Evolutionary conservation across 495 filamentous ascomycete species (phyloP).

Genomic region (Xylaria venustula): DNA sequence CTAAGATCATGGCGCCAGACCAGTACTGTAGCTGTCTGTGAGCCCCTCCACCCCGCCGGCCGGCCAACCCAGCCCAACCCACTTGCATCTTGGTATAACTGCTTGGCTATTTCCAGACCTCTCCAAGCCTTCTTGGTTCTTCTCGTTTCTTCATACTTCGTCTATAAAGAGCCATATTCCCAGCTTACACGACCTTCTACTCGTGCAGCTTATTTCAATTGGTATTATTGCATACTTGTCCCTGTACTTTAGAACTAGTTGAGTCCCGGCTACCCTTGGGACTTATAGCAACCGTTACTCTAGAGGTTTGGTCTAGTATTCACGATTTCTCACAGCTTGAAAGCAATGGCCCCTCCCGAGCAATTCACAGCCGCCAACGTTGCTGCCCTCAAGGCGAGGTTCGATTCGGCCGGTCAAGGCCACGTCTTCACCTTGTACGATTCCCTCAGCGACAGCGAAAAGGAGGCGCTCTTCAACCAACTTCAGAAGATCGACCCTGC

Average conservation of each 20-base stretch:
- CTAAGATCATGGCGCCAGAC: neutral
- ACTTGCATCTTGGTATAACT: neutral
- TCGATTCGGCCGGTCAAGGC: constrained; percentile 74
- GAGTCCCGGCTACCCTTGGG: neutral
- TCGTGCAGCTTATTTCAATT: constrained; percentile 1
- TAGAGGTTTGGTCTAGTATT: neutral
- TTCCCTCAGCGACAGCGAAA: constrained; percentile 66
- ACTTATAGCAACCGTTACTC: neutral
- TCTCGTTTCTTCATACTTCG: neutral
- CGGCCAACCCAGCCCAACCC: constrained; percentile 1
- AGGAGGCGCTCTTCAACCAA: constrained; percentile 78
- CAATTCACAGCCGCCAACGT: constrained; percentile 73
- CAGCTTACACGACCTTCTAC: neutral
- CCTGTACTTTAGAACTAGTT: neutral
- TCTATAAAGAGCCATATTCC: constrained; percentile 10
- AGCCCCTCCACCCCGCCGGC: constrained; percentile 13
- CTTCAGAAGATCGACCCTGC: constrained; percentile 75
- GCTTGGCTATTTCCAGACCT: neutral
- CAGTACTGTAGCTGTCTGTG: too few species aligned
- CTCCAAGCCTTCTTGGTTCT: neutral
- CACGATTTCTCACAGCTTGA: neutral
- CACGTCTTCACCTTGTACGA: constrained; percentile 94
- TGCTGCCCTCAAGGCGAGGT: constrained; percentile 72
- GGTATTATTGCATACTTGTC: neutral
- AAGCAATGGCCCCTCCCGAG: constrained; percentile 40